Evolutionary conservation across 148 eudicot species (phyloP), one percentile per base, ranked within the genome.

Genomic region (Silene uniflora): DNA sequence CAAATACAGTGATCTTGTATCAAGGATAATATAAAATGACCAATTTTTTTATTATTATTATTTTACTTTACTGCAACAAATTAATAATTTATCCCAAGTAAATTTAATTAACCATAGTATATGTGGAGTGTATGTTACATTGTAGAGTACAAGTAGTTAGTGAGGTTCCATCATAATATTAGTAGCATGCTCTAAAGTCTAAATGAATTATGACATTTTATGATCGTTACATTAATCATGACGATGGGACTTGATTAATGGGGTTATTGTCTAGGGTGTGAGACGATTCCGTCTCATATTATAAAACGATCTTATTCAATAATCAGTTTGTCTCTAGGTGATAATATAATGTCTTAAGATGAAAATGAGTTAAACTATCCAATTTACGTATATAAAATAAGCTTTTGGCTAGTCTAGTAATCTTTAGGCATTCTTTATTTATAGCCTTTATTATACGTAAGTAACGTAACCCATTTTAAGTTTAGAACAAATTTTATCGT

Each of bases 11-110:
- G 60, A 69, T 46, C 29, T 23, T 59, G 24, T 70, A 49, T 16
- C 60, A 23, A 70, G 39, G 73, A 49, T 70, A 49, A 70, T 52
- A 70, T 70, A 47, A 22, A 70, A 5, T 70, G 73, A 47, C 61
- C 6, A 22, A 16, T 70, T 17, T 49, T 70, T 13, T 70, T 49
- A 49, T 13, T 70, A 2, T 22, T 49, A 49, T 17, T 70, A 47
- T 0, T 13, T 3, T 22, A 39, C 1, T 24, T n/a, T 65, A 14
- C 18, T 13, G 32, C 6, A 5, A 13, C 17, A 4, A 27, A 65
- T 5, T 10, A 29, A 27, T 65, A 12, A 65, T 65, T 65, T 27
- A 29, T 65, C 3, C 5, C 7, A 16, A 52, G 56, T 52, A 52
- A 39, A 39, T 6, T 7, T 24, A 62, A 59, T 59, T 11, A 23